Evolutionary conservation across 768 basidiomycete genomes (phyloP), one percentile per base, ranked within the genome.

Genomic region (Cystobasidium ongulense): DNA sequence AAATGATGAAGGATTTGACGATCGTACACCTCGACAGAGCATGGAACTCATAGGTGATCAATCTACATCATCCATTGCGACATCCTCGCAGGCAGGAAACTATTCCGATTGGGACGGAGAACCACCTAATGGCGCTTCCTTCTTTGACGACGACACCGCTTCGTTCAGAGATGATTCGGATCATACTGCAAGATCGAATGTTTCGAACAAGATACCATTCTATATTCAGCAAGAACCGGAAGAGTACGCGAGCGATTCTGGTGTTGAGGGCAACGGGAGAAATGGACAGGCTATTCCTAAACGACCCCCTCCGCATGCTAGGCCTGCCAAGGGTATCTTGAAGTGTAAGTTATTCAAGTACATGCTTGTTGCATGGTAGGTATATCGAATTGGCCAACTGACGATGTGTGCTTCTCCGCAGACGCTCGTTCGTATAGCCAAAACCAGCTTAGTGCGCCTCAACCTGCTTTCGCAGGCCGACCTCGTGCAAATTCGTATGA

Each of bases 381-480:
- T 38, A 64, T 23, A 1, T 11, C 21, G 11, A 21, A 33, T 29
- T 46, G 29, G 25, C 43, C 29, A 25, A 61, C 35, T 36, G 27
- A 46, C 23, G 25, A 13, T 25, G 10, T 38, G 29, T 8, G 31
- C 36, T 46, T 11, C 17, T 0, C 31, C 36, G 17, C 79, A 91
- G 90, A 88, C 80, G 89, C 90, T 11, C 85, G 84, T 0, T 84
- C 82, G 27, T 92, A 90, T 80, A 85, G 84, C 75, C 91, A 92
- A 81, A 84, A 87, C 78, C 46, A 88, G 86, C 62, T 89, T 90
- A 66, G 89, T 89, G 79, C 88, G 90, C 76, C 92, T 90, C 76
- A 92, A 90, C 77, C 91, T 89, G n/a, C 75, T 54, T 77, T 76
- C 70, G 46, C 38, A 50, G n/a, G 46, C 2, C 78, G 78, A 23